Evolutionary conservation across 78 protist genomes (phyloP), one percentile per base, ranked within the genome.

Genomic region (Dictyostelium intermedium): DNA sequence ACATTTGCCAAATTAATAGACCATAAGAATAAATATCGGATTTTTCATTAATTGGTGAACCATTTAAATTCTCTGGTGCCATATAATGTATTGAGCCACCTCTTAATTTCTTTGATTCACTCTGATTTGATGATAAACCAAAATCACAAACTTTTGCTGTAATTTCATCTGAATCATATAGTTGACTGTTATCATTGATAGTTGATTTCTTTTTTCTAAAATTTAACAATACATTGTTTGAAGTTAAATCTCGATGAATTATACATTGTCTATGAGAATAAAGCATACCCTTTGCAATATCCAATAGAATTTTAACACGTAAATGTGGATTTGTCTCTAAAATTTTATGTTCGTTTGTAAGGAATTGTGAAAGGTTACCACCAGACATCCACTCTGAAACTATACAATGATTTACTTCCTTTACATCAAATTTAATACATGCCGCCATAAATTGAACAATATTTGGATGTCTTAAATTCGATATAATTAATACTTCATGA

Each of bases 171-270:
- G 37, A 30, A 16, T 66, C 69, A 14, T 73, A 61, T 56, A 5
- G 27, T 56, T 56, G 23, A 56, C 20, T 20, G 5, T 56, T 20
- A 56, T 56, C 20, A 66, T 10, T 27, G 25, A 11, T 66, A 25
- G 9, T 70, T 25, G n/a, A 20, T 60, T 35, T 30, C 66, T 20
- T 56, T 45, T 50, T 50, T 56, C 66, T 56, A 81, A 85, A 96
- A 20, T 69, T 43, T 13, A 86, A 47, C 11, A 97, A 91, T 7
- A 97, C 82, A 82, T 97, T 97, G 7, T 79, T 87, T 25, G 93
- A 56, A 78, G 96, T 96, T 25, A 97, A 97, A 79, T 97, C 98
- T 25, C 96, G 82, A 66, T 97, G 98, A 30, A 97, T 47, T 8
- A 97, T 84, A 16, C 60, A 18, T 27, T 60, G 72, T 34, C 82